Conservation (phyloP, 257 asterid genomes). For the Linaria vulgaris region DNA sequence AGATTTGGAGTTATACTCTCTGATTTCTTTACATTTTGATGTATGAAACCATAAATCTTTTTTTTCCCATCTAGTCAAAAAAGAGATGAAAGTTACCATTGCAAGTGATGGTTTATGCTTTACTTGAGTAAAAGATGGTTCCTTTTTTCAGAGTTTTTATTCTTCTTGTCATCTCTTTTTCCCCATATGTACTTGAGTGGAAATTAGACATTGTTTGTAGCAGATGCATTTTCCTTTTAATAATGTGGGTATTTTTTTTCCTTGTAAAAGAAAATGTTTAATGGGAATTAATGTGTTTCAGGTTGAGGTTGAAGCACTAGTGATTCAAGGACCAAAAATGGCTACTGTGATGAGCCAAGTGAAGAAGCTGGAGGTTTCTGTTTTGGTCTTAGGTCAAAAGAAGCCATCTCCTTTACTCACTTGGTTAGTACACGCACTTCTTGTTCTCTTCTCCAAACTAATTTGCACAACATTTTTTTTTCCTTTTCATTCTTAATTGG, state of each 20-base stretch:
- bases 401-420: conserved; percentile 55
- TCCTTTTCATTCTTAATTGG: too few species aligned
- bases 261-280: too few species aligned
- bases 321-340: conserved; percentile 78
- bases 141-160: not conserved
- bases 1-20: too few species aligned
- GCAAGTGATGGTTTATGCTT: not conserved
- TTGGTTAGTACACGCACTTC: conserved; percentile 40
- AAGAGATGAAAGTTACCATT: conserved; percentile 6
- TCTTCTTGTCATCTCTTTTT: too few species aligned
- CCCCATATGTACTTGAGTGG: too few species aligned
- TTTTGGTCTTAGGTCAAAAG: conserved; percentile 77
- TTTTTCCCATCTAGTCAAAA: conserved; percentile 12
- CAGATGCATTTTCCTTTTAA: too few species aligned
- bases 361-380: conserved; percentile 89
- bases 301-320: conserved; percentile 95
- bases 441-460: too few species aligned
- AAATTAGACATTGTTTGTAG: too few species aligned
- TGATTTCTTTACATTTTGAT: not conserved
- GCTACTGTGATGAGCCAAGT: conserved; percentile 85
- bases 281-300: conserved; percentile 19
- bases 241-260: too few species aligned
- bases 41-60: not conserved
- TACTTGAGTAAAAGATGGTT: not conserved
- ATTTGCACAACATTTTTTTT: too few species aligned